Conservation (phyloP, 2,329 filamentous ascomycete species). For the Colletotrichum eleusines region DNA sequence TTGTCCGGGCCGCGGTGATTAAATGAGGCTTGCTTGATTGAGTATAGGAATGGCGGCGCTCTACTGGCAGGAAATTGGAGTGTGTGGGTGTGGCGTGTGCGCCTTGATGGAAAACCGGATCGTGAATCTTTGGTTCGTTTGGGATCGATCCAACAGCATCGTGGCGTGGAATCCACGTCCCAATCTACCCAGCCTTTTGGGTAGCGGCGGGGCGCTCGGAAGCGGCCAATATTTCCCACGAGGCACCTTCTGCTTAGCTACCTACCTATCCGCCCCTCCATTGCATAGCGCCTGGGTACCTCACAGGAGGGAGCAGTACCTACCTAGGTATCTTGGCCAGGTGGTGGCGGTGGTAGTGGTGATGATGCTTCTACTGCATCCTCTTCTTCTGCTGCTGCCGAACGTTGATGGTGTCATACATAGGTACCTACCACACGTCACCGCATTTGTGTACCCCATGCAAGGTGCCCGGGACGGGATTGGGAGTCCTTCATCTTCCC, state of each 20-base stretch:
- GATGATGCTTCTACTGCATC: constrained; percentile 24
- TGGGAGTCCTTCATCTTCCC: constrained; percentile 13
- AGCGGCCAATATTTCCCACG: constrained; percentile 27
- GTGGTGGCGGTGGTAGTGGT: not conserved
- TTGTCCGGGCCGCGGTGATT: constrained; percentile 16
- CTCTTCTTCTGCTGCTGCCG: constrained; percentile 28
- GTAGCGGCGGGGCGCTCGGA: constrained; percentile 25
- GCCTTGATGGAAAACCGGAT: not conserved
- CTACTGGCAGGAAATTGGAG: not conserved
- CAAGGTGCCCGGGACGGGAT: constrained; percentile 13
- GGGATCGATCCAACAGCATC: constrained; percentile 18
- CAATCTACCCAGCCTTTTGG: constrained; percentile 12
- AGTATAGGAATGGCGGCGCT: not conserved
- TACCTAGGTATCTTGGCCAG: not conserved
- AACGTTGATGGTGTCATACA: constrained; percentile 2
- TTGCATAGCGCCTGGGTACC: constrained; percentile 14
- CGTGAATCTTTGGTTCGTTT: not conserved
- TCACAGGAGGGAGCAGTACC: not conserved
- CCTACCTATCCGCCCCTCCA: constrained; percentile 37
- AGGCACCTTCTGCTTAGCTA: constrained; percentile 13
- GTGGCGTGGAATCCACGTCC: constrained; percentile 11
- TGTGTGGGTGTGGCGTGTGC: not conserved
- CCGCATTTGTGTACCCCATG: constrained; percentile 1
- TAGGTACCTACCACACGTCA: constrained; percentile 21
- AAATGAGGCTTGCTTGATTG: constrained; percentile 9